Percentiles rank a stretch among this genome's conserved stretches.
Conservation (phyloP, 2,329 filamentous ascomycete species). For the Xylariaceae sp. region DNA sequence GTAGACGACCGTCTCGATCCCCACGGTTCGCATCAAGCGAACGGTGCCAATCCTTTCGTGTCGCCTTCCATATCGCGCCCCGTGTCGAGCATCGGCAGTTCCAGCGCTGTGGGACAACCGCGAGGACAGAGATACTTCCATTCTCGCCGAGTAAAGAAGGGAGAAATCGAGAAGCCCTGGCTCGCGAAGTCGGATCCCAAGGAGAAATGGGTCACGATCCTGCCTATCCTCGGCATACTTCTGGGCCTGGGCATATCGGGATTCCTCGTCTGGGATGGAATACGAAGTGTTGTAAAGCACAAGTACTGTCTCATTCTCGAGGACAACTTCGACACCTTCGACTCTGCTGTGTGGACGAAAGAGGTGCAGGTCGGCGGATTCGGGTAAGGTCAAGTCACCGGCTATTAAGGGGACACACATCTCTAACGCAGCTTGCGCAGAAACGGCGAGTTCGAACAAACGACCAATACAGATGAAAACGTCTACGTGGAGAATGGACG, state of each 20-base stretch:
- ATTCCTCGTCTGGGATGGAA: constrained; percentile 70
- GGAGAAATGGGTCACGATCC: constrained; percentile 82
- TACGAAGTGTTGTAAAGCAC: constrained; percentile 66
- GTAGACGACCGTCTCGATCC: constrained; percentile 32
- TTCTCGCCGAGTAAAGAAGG: constrained; percentile 67
- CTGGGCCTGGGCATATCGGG: constrained; percentile 63
- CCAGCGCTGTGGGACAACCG: constrained; percentile 38
- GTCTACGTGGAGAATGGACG: constrained; percentile 64
- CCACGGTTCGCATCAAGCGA: constrained; percentile 21
- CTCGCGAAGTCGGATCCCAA: constrained; percentile 64
- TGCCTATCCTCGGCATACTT: constrained; percentile 66
- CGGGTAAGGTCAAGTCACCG: constrained; percentile 49
- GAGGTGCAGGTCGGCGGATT: constrained; percentile 72
- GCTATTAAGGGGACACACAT: background rate
- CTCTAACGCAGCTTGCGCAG: constrained; percentile 37
- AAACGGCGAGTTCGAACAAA: constrained; percentile 77
- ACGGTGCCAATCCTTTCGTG: constrained; percentile 41
- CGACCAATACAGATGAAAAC: constrained; percentile 67
- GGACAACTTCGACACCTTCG: constrained; percentile 58
- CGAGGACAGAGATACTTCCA: constrained; percentile 59
- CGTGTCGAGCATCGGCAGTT: constrained; percentile 43
- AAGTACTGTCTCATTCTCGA: constrained; percentile 65
- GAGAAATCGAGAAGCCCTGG: constrained; percentile 73
- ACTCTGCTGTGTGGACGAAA: constrained; percentile 62
- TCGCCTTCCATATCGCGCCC: constrained; percentile 42